Conservation (phyloP, 2,329 filamentous ascomycete species). For the Colletotrichum paranaense region DNA sequence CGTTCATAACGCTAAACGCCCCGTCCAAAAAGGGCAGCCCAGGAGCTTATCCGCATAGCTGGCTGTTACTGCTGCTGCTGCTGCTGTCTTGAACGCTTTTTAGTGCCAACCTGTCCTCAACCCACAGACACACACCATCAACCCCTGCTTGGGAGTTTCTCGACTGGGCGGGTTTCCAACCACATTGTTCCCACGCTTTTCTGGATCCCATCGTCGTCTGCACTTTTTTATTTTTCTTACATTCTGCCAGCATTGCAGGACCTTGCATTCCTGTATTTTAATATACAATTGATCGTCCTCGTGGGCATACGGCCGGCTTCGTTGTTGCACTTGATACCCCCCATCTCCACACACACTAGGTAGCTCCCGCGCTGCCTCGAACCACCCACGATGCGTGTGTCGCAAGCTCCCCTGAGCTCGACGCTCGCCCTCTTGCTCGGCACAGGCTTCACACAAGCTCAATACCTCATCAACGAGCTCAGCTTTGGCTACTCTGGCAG, state of each 20-base stretch:
- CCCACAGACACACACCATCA: slow-evolving; percentile 30
- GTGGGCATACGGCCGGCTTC: slow-evolving; percentile 29
- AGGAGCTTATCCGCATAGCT: not conserved
- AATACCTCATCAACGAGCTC: slow-evolving; percentile 76
- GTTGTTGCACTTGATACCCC: slow-evolving; percentile 28
- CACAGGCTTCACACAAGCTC: slow-evolving; percentile 65
- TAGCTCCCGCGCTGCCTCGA: slow-evolving; percentile 19
- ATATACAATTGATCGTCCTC: slow-evolving; percentile 32
- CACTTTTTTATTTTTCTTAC: slow-evolving; percentile 17
- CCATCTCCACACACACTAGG: not conserved
- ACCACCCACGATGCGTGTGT: slow-evolving; percentile 55
- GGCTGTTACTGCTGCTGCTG: not conserved
- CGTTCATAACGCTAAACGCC: not conserved
- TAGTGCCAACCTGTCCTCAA: slow-evolving; percentile 44
- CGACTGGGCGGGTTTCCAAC: slow-evolving; percentile 33
- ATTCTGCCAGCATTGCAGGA: slow-evolving; percentile 29
- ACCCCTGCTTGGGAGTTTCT: slow-evolving; percentile 27
- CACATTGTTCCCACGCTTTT: slow-evolving; percentile 27
- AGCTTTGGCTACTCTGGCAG: slow-evolving; percentile 80
- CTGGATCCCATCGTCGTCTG: slow-evolving; percentile 22
- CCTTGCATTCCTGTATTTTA: slow-evolving; percentile 25
- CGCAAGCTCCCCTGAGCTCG: slow-evolving; percentile 40
- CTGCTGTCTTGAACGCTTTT: slow-evolving; percentile 15
- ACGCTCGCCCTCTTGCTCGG: slow-evolving; percentile 56
- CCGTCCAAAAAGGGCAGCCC: slow-evolving; percentile 21